Base-by-base conservation (phyloP, 2,329 filamentous ascomycete species). In the Geosmithia flava region DNA sequence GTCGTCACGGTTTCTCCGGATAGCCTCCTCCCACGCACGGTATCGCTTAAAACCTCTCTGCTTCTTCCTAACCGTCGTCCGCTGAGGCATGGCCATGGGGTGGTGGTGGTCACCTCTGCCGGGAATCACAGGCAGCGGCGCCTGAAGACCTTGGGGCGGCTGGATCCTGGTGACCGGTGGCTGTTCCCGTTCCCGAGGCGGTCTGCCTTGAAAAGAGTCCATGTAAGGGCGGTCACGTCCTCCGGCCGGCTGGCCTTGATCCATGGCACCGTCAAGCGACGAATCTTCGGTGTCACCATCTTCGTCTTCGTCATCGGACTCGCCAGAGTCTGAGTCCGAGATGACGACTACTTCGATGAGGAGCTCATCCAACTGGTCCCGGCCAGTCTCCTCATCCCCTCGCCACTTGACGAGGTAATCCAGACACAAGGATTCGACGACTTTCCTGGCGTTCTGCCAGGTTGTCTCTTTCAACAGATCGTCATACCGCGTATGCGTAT, bases 351-450 rank as follows among this genome's bases (percentile, higher is more conserved):
- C 77, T 60, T 84, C 80, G 46, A 77, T 71, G 33, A 83, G 66
- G 49, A 83, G 81, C 58, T 83, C 79, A 50, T 83, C 80, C 16
- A 83, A 69, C 59, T 83, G 77, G 55, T 84, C 80, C 45, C 80
- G 75, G 23, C 80, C 80, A 17, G 75, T 83, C 59, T 84, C 80
- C 60, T 84, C 80, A 55, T 84, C 80, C 48, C 80, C 80, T 66
- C 80, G 79, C 80, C 80, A 84, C 74, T 83, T 83, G 68, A 83
- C 75, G 60, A 84, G 74, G 47, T 79, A 68, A 54, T 83, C 80
- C 44, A 83, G 66, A 53, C 80, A 83, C 15, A 79, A 65, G 30
- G 70, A 62, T 55, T 83, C 77, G 43, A 83, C 78, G 41, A 72
- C 71, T 62, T 74, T 81, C 52, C 80, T 70, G 47, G 80, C 78